Evolutionary conservation across 768 basidiomycete species (phyloP).

Genomic region (Pisolithus microcarpus): DNA sequence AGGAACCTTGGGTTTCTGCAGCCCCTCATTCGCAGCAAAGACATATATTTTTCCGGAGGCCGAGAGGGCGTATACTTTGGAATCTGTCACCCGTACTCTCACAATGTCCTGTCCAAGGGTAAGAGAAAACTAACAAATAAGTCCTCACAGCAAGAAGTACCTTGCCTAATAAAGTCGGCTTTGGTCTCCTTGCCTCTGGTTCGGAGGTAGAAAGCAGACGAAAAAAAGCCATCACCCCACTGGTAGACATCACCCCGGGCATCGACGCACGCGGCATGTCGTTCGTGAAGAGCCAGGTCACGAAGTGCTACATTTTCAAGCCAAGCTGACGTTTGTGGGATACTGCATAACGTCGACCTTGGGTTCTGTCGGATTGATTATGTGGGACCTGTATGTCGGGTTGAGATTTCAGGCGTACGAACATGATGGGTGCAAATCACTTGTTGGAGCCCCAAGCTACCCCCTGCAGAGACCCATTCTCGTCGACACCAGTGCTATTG

Average conservation of each 20-base stretch:
- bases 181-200: conserved; percentile 31
- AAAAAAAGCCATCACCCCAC: conserved; percentile 67
- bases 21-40: conserved; percentile 44
- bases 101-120: conserved; percentile 55
- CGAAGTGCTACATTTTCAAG: conserved; percentile 64
- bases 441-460: conserved; percentile 74
- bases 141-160: conserved; percentile 28
- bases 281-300: conserved; percentile 60
- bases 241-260: conserved; percentile 76
- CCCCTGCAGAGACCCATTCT: conserved; percentile 34
- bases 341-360: conserved; percentile 37
- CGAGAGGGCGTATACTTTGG: conserved; percentile 71
- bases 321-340: conserved; percentile 49
- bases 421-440: conserved; percentile 30
- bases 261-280: conserved; percentile 71
- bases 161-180: conserved; percentile 56
- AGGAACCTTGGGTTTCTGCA: conserved; percentile 40
- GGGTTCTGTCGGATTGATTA: conserved; percentile 36
- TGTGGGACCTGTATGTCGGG: conserved; percentile 34
- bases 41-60: conserved; percentile 69
- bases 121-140: background rate
- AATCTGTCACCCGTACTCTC: conserved; percentile 51
- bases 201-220: conserved; percentile 17
- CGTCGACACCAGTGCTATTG: conserved; percentile 18
- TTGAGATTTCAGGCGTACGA: background rate